phyloP scores from a whole-genome alignment of 2,329 filamentous ascomycete species.

The Clonostachys rhizophaga region DNA sequence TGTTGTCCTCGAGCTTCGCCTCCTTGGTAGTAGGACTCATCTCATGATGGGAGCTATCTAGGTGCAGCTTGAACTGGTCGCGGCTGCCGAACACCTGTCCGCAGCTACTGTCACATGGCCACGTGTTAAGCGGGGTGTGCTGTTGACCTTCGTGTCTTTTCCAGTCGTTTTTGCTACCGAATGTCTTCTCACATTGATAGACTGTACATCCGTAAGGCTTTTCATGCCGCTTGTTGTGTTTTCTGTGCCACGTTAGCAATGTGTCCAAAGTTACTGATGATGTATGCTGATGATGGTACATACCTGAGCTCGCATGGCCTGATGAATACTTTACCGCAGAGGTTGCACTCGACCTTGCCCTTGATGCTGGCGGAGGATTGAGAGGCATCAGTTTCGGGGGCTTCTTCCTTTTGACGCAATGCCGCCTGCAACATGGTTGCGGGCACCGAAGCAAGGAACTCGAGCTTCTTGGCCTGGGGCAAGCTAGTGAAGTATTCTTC shows the following conservation, averaged over 20 bases:
- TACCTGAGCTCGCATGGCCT: slow-evolving; percentile 56
- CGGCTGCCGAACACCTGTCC: slow-evolving; percentile 52
- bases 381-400: too few species aligned
- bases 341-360: neutral
- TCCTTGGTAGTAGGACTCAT: slow-evolving; percentile 24
- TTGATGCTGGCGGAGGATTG: neutral
- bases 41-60: slow-evolving; percentile 44
- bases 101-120: slow-evolving; percentile 64
- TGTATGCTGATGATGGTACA: slow-evolving; percentile 8
- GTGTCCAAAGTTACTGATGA: slow-evolving; percentile 10
- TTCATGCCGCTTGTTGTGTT: slow-evolving; percentile 78
- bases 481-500: too few species aligned
- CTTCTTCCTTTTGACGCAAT: too few species aligned
- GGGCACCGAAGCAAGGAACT: too few species aligned
- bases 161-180: slow-evolving; percentile 94
- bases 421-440: too few species aligned
- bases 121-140: slow-evolving; percentile 68
- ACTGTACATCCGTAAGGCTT: slow-evolving; percentile 82
- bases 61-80: slow-evolving; percentile 57
- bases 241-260: slow-evolving; percentile 42
- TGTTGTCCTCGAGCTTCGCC: slow-evolving; percentile 43
- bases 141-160: slow-evolving; percentile 84
- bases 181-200: slow-evolving; percentile 61
- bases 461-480: too few species aligned
- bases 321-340: slow-evolving; percentile 39